phyloP scores from a whole-genome alignment of 116 monocot species.

The Zostera marina region DNA sequence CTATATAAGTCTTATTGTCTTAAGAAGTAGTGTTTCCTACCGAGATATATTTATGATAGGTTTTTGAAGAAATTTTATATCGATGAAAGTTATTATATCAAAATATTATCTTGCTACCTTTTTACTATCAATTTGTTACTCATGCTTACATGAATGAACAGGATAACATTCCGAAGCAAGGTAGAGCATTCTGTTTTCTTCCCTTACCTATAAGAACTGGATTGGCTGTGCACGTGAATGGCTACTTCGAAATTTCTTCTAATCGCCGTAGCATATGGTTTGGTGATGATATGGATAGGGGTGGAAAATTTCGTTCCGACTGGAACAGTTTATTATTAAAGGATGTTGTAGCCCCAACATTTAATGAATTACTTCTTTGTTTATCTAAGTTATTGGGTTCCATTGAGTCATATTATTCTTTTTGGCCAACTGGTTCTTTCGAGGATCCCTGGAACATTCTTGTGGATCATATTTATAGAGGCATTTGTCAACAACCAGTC shows the following conservation, averaged over 20 bases:
- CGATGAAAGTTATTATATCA: not conserved
- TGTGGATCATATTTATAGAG: conserved; percentile 47
- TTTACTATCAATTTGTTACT: not conserved
- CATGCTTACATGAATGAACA: conserved; percentile 19
- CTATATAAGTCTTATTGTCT: no score
- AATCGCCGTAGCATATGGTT: conserved; percentile 95
- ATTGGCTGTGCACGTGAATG: conserved; percentile 82
- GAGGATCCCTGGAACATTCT: conserved; percentile 79
- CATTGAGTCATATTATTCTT: conserved; percentile 51
- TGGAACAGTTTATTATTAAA: conserved; percentile 90
- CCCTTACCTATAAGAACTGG: conserved; percentile 92
- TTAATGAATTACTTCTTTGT: conserved; percentile 52
- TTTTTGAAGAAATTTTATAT: not conserved
- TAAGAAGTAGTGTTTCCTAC: no score
- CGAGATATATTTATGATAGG: no score
- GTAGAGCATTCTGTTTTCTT: conserved; percentile 90
- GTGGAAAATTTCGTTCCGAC: conserved; percentile 91
- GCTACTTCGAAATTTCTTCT: conserved; percentile 94
- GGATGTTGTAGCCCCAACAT: conserved; percentile 70
- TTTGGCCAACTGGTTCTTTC: conserved; percentile 79
- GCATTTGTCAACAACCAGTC: conserved; percentile 39
- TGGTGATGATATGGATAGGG: conserved; percentile 93
- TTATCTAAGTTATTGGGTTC: conserved; percentile 38
- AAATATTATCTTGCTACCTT: not conserved
- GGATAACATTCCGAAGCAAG: conserved; percentile 63